phyloP scores from a whole-genome alignment of 2,329 filamentous ascomycete genomes.

The Emmonsia crescens region DNA sequence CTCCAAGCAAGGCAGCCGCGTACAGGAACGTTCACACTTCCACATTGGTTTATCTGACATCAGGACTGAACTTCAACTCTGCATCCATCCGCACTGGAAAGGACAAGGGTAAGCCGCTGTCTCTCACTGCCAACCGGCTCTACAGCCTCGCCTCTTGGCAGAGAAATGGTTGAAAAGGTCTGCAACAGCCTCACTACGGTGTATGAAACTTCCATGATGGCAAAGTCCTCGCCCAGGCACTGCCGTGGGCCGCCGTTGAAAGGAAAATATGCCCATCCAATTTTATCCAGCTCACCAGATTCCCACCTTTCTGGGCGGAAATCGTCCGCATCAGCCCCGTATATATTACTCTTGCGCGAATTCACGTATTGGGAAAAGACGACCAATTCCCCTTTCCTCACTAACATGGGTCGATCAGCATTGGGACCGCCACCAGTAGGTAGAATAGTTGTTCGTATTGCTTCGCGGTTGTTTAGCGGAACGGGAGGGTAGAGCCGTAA shows the following conservation, averaged over 20 bases:
- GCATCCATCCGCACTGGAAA: constrained; percentile 18
- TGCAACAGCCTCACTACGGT: constrained; percentile 13
- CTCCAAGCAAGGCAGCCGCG: too few relatives aligned
- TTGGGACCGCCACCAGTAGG: constrained; percentile 48
- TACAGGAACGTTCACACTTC: background rate
- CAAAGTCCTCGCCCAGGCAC: constrained; percentile 19
- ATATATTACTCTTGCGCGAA: constrained; percentile 33
- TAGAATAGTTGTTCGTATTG: constrained; percentile 27
- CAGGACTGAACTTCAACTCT: constrained; percentile 9
- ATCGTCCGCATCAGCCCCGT: constrained; percentile 14
- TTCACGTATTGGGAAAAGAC: constrained; percentile 22
- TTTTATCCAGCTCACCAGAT: constrained; percentile 11
- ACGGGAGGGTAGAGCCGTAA: constrained; percentile 31
- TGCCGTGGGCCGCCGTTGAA: constrained; percentile 22
- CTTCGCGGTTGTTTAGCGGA: constrained; percentile 27
- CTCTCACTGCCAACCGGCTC: constrained; percentile 16
- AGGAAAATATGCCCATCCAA: constrained; percentile 22
- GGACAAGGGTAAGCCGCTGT: constrained; percentile 16
- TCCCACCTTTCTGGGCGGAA: constrained; percentile 23
- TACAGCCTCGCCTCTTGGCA: constrained; percentile 12
- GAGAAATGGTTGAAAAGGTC: constrained; percentile 5
- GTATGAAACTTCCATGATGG: constrained; percentile 16
- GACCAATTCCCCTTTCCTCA: constrained; percentile 20
- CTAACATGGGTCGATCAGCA: constrained; percentile 20
- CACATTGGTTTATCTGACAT: background rate